Conservation (phyloP, 257 asterid species). For the Solanum dulcamara region DNA sequence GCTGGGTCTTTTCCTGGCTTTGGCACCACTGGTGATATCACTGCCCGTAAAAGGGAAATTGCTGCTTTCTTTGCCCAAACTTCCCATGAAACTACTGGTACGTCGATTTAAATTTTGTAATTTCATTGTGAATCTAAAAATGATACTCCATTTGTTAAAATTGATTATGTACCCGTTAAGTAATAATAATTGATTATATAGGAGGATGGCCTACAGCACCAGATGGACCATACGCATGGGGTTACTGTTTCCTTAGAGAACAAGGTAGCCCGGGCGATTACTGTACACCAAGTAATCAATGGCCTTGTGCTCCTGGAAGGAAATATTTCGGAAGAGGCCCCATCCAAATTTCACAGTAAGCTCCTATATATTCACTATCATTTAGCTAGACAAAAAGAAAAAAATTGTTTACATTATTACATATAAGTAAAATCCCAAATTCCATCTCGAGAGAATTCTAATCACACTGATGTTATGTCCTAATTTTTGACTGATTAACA, state of each 20-base stretch:
- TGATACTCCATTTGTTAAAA: no score
- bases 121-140: neutral
- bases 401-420: no score
- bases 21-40: conserved; percentile 13
- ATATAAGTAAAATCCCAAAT: no score
- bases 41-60: conserved; percentile 17
- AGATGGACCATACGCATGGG: conserved; percentile 31
- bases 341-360: conserved; percentile 19
- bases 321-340: conserved; percentile 26
- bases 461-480: no score
- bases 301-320: conserved; percentile 23
- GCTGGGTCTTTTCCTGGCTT: conserved; percentile 9
- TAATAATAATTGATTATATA: no score
- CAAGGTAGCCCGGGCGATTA: conserved; percentile 6
- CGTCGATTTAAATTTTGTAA: neutral
- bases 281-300: conserved; percentile 8
- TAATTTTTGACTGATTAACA: no score
- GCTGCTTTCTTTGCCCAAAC: conserved; percentile 27
- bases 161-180: neutral
- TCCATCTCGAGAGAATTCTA: no score
- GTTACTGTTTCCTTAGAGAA: conserved; percentile 19
- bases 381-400: no score
- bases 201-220: conserved; percentile 28
- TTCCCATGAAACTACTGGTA: conserved; percentile 17
- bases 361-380: neutral